Evolutionary conservation across 768 basidiomycete species (phyloP), one percentile per base, ranked within the genome.

Genomic region (Lactarius evosmus): DNA sequence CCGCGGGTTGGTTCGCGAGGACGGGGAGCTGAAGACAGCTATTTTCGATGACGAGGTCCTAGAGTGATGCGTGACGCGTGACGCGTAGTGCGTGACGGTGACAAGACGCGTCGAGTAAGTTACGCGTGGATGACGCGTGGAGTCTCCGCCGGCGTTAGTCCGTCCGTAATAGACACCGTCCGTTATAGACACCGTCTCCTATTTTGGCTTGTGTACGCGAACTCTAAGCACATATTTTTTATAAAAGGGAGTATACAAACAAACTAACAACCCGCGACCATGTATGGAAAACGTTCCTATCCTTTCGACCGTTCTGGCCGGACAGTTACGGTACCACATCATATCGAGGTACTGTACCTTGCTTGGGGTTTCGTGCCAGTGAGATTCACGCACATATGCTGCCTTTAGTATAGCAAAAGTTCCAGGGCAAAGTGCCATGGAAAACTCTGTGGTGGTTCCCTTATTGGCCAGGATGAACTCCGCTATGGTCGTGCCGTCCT

Each of bases 21-120:
- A 93, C 63, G 91, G 90, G 11, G 72, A 85, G 8, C 80, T 89
- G 0, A 83, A 83, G 73, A 89, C 87, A 0, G 91, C 90, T 12
- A 90, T 93, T 58, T 93, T 93, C 73, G 75, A 75, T 22, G 89
- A 91, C 66, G 91, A 93, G 54, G 77, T 71, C 53, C 62, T 76
- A 12, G 61, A 63, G n/a, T 61, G 52, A 38, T 25, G 22, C 33
- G 51, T 52, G 51, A 29, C 27, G 8, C 29, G 51, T 49, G 14
- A 49, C 46, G 22, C 46, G 46, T 49, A 49, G n/a, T n/a, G n/a
- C n/a, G n/a, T 53, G 27, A 30, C 17, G 3, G 63, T 53, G 58
- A 17, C 41, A 7, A 38, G 57, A 49, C 63, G 63, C 63, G 63
- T 50, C 32, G n/a, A 11, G 8, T 7, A 40, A 8, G 38, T 40